A percentile compares a stretch with the other conserved stretches of the same genome.
phyloP scores from a whole-genome alignment of 495 filamentous ascomycete species.

The Hyaloscypha hepaticicola region DNA sequence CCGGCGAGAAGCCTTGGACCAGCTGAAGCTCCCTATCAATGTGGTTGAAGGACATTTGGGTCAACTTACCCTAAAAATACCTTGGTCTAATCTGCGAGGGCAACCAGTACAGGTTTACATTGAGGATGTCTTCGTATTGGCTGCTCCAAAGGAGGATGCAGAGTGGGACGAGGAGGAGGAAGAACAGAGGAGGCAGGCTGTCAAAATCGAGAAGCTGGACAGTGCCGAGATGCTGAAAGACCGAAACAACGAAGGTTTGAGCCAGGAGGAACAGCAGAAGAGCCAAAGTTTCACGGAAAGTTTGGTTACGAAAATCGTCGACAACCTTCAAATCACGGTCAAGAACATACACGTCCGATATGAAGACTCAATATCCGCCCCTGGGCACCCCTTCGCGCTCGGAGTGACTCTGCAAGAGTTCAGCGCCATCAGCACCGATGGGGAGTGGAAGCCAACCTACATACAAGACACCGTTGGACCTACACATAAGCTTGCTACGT shows the following conservation, averaged over 20 bases:
- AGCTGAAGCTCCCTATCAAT: constrained; percentile 92
- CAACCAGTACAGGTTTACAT: constrained; percentile 93
- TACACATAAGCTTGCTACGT: constrained; percentile 87
- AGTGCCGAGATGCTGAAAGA: constrained; percentile 93
- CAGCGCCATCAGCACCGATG: constrained; percentile 92
- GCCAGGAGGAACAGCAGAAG: constrained; percentile 88
- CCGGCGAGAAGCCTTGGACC: constrained; percentile 90
- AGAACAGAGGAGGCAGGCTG: constrained; percentile 69
- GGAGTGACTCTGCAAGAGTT: constrained; percentile 92
- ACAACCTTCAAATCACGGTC: constrained; percentile 94
- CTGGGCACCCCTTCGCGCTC: constrained; percentile 90
- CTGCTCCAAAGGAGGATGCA: constrained; percentile 89
- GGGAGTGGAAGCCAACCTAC: constrained; percentile 89
- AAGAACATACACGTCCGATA: constrained; percentile 98
- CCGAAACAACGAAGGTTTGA: constrained; percentile 87
- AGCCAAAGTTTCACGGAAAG: constrained; percentile 96
- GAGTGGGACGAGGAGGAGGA: constrained; percentile 94
- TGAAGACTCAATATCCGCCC: constrained; percentile 94
- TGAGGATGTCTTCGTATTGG: constrained; percentile 93
- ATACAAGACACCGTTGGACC: constrained; percentile 79
- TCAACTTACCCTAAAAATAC: constrained; percentile 84
- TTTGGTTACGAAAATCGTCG: constrained; percentile 90
- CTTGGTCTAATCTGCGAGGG: constrained; percentile 92
- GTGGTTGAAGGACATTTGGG: constrained; percentile 95
- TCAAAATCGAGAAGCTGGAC: constrained; percentile 98